Evolutionary conservation across 768 basidiomycete species (phyloP), one percentile per base, ranked within the genome.

Genomic region (Calvatia gigantea): DNA sequence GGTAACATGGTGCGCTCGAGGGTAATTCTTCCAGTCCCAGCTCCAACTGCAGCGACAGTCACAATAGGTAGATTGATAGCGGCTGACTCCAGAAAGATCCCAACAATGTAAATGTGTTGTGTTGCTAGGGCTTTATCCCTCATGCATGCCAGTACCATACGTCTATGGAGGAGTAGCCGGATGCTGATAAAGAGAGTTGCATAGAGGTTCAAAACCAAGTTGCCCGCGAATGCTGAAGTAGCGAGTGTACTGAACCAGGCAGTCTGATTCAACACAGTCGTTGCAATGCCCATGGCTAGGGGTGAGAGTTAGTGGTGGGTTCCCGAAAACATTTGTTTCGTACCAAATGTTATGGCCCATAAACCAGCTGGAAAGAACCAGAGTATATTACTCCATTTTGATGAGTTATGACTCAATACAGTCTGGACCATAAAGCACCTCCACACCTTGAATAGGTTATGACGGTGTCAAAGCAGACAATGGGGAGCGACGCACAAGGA

Each of bases 391-490:
- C 32, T 17, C 47, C 47, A 49, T 12, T 14, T 23, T 14, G 19
- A 7, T 19, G 17, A 19, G 4, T 21, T 14, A 17, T 33, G 33
- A 2, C 28, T 33, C 4, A 49, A 23, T 11, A 12, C 39, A 17
- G 21, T 25, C 6, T 52, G 51, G 9, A 52, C 39, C 41, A 42
- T 43, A 23, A 32, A 52, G 29, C 51, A 52, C 21, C 51, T 39
- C 51, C 51, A 52, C 32, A 43, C 29, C 51, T 52, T 41, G 12
- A 12, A 4, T 14, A 14, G 15, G 6, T 12, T 6, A 6, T 12
- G 21, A 35, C 33, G 27, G 19, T 12, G 25, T 4, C 21, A 49
- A n/a, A n/a, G 5, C 3, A 32, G 1, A 4, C 11, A 19, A 23
- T 17, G 31, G 28, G 12, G 8, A 32, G 7, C 3, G 17, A 11